Evolutionary conservation across 352 stramenopile species (phyloP).

Genomic region (Pythium folliculosum): DNA sequence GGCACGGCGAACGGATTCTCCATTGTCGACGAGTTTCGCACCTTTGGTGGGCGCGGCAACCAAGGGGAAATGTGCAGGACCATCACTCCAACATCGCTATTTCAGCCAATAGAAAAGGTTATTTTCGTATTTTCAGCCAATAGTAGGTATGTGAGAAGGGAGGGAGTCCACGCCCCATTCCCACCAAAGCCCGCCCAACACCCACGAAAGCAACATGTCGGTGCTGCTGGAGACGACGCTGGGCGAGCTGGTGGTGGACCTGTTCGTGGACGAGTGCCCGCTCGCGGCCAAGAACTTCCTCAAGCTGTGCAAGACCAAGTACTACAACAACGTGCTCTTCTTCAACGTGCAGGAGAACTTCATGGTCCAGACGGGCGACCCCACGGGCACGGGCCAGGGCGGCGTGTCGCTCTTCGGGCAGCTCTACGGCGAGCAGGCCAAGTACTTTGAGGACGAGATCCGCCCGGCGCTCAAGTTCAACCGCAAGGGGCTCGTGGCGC

Average conservation of each 20-base stretch:
- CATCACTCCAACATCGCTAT: conserved; percentile 12
- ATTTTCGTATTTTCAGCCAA: not conserved
- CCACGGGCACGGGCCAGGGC: conserved; percentile 92
- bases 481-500: conserved; percentile 69
- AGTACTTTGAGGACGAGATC: conserved; percentile 84
- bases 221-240: conserved; percentile 93
- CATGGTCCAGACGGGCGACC: conserved; percentile 90
- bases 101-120: not conserved
- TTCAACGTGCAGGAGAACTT: conserved; percentile 97
- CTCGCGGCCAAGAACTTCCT: conserved; percentile 92
- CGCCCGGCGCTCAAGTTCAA: conserved; percentile 49
- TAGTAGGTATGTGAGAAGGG: not conserved
- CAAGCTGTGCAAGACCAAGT: conserved; percentile 95
- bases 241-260: conserved; percentile 90
- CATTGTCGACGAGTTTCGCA: conserved; percentile 6
- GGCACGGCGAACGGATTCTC: conserved; percentile 55
- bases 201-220: conserved; percentile 63
- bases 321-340: conserved; percentile 94
- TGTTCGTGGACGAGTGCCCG: conserved; percentile 86
- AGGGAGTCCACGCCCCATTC: not conserved
- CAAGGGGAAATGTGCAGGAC: not conserved
- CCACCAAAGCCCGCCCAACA: not conserved
- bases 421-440: conserved; percentile 83
- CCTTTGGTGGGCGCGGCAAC: not conserved
- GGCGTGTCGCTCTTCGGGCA: conserved; percentile 95